Evolutionary conservation across 202 grass and related monocot genomes (phyloP).

Genomic region (Zoysia matrella): DNA sequence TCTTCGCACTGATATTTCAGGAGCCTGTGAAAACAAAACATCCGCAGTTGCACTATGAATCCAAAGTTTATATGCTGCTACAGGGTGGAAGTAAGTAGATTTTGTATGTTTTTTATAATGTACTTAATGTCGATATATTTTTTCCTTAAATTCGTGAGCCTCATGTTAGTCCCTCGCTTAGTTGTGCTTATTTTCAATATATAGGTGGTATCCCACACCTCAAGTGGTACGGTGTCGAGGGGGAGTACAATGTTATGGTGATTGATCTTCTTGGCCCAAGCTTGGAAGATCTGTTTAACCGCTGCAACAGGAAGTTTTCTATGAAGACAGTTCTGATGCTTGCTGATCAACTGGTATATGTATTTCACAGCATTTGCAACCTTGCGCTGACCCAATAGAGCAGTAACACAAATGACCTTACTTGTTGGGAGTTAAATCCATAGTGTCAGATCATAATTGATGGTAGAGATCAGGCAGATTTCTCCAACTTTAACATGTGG

Average conservation of each 20-base stretch:
- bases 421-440: background rate
- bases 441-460: slow-evolving; percentile 1
- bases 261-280: slow-evolving; percentile 98
- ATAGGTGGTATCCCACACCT: slow-evolving; percentile 85
- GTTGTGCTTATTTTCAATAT: slow-evolving; percentile 9
- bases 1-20: slow-evolving; percentile 44
- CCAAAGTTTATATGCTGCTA: slow-evolving; percentile 92
- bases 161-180: slow-evolving; percentile 25
- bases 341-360: slow-evolving; percentile 86
- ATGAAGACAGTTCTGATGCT: slow-evolving; percentile 98
- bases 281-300: slow-evolving; percentile 31
- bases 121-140: background rate
- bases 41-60: slow-evolving; percentile 93
- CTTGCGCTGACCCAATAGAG: background rate
- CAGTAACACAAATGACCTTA: background rate
- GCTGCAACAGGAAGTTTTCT: slow-evolving; percentile 77
- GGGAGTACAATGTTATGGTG: slow-evolving; percentile 88
- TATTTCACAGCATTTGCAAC: background rate
- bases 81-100: slow-evolving; percentile 88
- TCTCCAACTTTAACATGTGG: background rate
- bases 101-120: background rate
- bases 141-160: background rate
- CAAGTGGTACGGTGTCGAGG: slow-evolving; percentile 90
- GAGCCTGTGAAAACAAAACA: slow-evolving; percentile 87
- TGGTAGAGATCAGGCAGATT: background rate